Evolutionary conservation across 805 yeast genomes (phyloP).

Genomic region (Candida easanensis): DNA sequence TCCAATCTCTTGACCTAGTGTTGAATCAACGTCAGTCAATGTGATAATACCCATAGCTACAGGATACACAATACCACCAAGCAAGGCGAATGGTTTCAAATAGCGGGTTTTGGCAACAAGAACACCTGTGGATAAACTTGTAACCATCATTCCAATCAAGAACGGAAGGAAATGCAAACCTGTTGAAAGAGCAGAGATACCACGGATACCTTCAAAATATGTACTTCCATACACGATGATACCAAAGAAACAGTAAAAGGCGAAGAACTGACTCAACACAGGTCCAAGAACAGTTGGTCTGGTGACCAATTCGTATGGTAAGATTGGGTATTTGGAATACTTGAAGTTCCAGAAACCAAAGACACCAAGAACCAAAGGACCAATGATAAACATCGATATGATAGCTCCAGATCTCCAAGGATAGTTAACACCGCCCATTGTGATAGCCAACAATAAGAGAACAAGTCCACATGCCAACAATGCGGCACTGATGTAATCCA

Average conservation of each 20-base stretch:
- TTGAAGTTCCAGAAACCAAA: constrained; percentile 18
- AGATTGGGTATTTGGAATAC: constrained; percentile 12
- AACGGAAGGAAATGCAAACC: constrained; percentile 25
- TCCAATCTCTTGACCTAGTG: constrained; percentile 32
- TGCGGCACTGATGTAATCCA: constrained; percentile 51
- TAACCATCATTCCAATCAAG: constrained; percentile 16
- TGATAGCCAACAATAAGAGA: constrained; percentile 44
- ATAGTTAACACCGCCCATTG: constrained; percentile 51
- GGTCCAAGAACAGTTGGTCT: constrained; percentile 33
- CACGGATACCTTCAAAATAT: constrained; percentile 49
- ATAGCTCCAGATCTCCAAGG: constrained; percentile 58
- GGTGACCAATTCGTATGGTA: constrained; percentile 42
- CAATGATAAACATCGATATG: constrained; percentile 43
- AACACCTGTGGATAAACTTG: constrained; percentile 25
- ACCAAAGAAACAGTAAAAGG: constrained; percentile 40
- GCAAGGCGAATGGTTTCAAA: constrained; percentile 34
- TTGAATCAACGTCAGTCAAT: constrained; percentile 30
- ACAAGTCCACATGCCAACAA: constrained; percentile 43
- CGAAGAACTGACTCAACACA: constrained; percentile 30
- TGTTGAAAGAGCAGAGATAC: constrained; percentile 22
- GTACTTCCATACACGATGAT: constrained; percentile 37
- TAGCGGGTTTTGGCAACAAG: constrained; percentile 31
- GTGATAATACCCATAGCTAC: constrained; percentile 35
- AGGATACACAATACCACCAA: constrained; percentile 29
- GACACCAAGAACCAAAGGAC: constrained; percentile 5